Evolutionary conservation across 345 rosid genomes (phyloP), one percentile per base, ranked within the genome.

Genomic region (Populus pruinosa): DNA sequence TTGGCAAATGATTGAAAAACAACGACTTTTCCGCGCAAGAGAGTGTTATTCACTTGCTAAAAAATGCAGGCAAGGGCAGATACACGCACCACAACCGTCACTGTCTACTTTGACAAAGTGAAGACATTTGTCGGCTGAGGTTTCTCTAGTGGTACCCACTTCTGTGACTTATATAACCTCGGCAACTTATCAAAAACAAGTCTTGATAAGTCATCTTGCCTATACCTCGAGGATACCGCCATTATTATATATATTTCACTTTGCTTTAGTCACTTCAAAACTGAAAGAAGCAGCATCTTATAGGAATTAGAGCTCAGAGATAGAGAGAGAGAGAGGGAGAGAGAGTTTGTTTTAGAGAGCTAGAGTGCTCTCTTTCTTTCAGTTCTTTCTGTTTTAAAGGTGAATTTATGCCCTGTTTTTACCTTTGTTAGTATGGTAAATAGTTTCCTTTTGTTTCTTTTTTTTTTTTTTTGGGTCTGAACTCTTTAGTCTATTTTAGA

Each of bases 151-250:
- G 59, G 83, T 43, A 1, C 83, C 72, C 72, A 49, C 36, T 0
- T 0, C 1, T 6, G 12, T 25, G 7, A 11, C 53, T 39, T 38
- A 69, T 53, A 69, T 33, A 39, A 38, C 6, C 3, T 0, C 0
- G 0, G 0, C 0, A 0, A 0, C 35, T 13, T 18, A 17, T 38
- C 56, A 21, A 29, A 35, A 33, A 43, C 5, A 1, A 8, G 38
- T 73, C 81, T 17, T 41, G 83, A 78, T 85, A 82, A 18, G 82
- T 5, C 0, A 0, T 0, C 0, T 0, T 0, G 13, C 77, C 80
- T 85, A 82, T 80, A 64, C 75, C 76, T 82, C 62, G 80, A 33
- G 16, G 35, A 9, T 33, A 83, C 77, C 77, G 82, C 78, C 62
- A 67, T 27, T 62, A 8, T 49, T 25, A 63, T 78, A 71, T 62